Conservation (phyloP, 371 early-diverging fungal species). For the Circinella umbellata region DNA sequence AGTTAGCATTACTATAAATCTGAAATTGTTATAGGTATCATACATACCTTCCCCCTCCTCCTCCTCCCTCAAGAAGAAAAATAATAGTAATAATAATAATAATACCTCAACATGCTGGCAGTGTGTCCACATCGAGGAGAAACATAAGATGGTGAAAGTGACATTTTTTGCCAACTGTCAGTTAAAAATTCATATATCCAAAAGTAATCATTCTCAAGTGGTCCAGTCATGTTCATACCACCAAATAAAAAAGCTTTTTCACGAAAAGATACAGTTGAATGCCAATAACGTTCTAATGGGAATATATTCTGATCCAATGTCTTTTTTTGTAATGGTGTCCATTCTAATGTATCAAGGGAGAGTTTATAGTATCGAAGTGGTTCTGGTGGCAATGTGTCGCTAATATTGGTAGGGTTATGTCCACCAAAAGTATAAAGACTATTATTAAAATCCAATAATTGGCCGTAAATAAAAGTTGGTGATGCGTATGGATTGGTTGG, state of each 20-base stretch:
- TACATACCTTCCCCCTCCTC: too few species aligned
- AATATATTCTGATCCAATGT: not conserved
- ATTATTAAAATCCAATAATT: constrained; percentile 16
- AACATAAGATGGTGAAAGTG: not conserved
- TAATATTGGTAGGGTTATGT: constrained; percentile 24
- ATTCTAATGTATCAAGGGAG: constrained; percentile 14
- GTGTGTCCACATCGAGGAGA: constrained; percentile 38
- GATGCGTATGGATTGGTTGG: constrained; percentile 36
- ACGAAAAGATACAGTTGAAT: constrained; percentile 19
- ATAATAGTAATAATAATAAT: too few species aligned
- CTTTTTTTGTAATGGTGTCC: constrained; percentile 36
- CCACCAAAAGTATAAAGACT: constrained; percentile 37
- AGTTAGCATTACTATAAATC: too few species aligned
- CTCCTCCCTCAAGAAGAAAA: too few species aligned
- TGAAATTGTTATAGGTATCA: too few species aligned
- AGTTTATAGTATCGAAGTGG: constrained; percentile 32
- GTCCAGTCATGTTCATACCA: constrained; percentile 35
- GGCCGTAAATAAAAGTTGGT: constrained; percentile 32
- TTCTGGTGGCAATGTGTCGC: constrained; percentile 22
- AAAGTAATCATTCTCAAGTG: constrained; percentile 22
- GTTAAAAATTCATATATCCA: constrained; percentile 27
- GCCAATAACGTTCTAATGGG: constrained; percentile 40
- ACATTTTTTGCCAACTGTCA: constrained; percentile 24
- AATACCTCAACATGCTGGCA: constrained; percentile 34
- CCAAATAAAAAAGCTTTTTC: constrained; percentile 28